Evolutionary conservation across 2,329 filamentous ascomycete species (phyloP), one percentile per base, ranked within the genome.

Genomic region (Dactylellina parvicollis): DNA sequence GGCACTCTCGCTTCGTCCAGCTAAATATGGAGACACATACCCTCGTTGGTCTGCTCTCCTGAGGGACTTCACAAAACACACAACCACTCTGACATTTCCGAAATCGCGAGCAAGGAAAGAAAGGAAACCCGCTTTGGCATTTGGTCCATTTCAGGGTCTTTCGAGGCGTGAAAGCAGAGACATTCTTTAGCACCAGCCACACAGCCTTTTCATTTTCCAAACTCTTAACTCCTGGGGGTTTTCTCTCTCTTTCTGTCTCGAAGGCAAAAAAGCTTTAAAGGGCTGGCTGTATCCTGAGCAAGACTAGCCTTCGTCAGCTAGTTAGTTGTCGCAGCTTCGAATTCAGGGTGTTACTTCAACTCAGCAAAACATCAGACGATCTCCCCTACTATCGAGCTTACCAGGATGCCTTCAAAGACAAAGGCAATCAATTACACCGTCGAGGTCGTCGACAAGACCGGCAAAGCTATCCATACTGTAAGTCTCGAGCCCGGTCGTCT

Each of bases 401-500:
- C 22, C 28, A 59, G 44, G 18, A 64, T 44, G 24, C 50, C 50
- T 30, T 57, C 67, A 14, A 64, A 59, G 26, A 59, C 52, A 16
- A 72, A 72, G 40, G 60, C 67, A 44, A 42, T 72, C 38, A 72
- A 72, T 20, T 74, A 74, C 18, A 72, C 70, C 24, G 71, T 77
- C 56, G 75, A 76, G 30, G 76, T 77, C 14, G 74, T 77, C 30
- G 76, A 77, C 54, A 75, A 76, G 36, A 75, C 75, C 22, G 76
- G 76, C 18, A 77, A 76, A 24, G 73, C 76, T 22, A 74, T 77
- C 42, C 75, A 70, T 46, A 77, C 76, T 65, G 76, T 77, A 77
- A 54, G 76, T 76, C 32, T 66, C 26, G 24, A 38, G 36, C 26
- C 36, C 10, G 16, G 24, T n/a, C n/a, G n/a, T n/a, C n/a, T n/a